A percentile compares a stretch with the other conserved stretches of the same genome.
Conservation (phyloP, 768 basidiomycete species). For the Lactarius quietus region DNA sequence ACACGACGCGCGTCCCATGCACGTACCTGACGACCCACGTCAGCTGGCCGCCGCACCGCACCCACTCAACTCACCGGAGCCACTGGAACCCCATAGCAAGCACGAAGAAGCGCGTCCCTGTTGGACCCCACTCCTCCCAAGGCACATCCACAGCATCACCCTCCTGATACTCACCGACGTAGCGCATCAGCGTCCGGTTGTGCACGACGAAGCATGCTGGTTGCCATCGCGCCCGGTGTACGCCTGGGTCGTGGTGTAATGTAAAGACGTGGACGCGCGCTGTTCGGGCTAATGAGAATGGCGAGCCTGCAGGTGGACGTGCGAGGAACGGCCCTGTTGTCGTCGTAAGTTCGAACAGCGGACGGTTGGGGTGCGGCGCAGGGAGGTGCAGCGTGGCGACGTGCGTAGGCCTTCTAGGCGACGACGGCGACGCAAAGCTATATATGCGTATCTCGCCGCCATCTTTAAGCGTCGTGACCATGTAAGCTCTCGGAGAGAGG, state of each 20-base stretch:
- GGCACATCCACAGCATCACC: slow-evolving; percentile 24
- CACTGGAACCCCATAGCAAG: slow-evolving; percentile 36
- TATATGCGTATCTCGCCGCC: slow-evolving; percentile 44
- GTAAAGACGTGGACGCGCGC: slow-evolving; percentile 32
- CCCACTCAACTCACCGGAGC: slow-evolving; percentile 29
- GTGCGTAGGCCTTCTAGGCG: slow-evolving; percentile 13
- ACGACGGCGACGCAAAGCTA: slow-evolving; percentile 32
- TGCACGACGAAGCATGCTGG: slow-evolving; percentile 35
- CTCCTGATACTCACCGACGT: not conserved
- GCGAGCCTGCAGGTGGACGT: slow-evolving; percentile 2
- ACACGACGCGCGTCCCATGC: slow-evolving; percentile 40
- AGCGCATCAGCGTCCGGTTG: slow-evolving; percentile 32
- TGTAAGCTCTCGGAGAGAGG: slow-evolving; percentile 41
- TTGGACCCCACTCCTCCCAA: slow-evolving; percentile 42
- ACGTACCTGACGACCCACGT: slow-evolving; percentile 29
- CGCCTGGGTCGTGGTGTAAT: slow-evolving; percentile 27
- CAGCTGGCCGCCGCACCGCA: not conserved
- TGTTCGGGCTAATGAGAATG: slow-evolving; percentile 29
- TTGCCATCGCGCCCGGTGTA: slow-evolving; percentile 16
- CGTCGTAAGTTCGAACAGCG: slow-evolving; percentile 26
- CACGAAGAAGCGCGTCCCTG: slow-evolving; percentile 35
- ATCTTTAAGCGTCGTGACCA: slow-evolving; percentile 37
- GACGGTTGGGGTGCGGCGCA: slow-evolving; percentile 16
- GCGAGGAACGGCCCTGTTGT: slow-evolving; percentile 33
- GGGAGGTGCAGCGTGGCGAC: slow-evolving; percentile 32